Evolutionary conservation across 2,329 filamentous ascomycete genomes (phyloP), one percentile per base, ranked within the genome.

Genomic region (Orbilia quercus): DNA sequence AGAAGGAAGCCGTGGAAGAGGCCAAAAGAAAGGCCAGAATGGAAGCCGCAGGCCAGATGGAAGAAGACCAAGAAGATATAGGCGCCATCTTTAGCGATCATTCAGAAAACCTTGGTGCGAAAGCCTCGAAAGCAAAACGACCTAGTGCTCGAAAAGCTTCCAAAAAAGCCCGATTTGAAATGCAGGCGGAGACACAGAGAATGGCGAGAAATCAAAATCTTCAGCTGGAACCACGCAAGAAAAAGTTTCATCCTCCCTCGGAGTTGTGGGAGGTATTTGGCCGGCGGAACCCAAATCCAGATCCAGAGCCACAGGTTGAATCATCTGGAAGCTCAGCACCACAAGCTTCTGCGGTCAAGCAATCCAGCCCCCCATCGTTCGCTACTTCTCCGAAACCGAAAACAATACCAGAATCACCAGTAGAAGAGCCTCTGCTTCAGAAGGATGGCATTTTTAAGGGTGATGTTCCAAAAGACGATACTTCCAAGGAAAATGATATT

Each of bases 161-260:
- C 82, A 98, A 94, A 82, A 97, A 92, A 81, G 95, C 95, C 0
- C 80, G 97, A 44, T 91, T 97, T 79, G 94, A 98, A 77, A 97
- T 99, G 90, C 90, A 90, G 77, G 87, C 92, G 67, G 95, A 99
- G 81, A 97, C 94, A 0, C 95, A 99, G 82, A 88, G 95, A 28
- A 87, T 99, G 82, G 89, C 87, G 76, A 87, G 95, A 76, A 96
- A 90, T 79, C 91, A 96, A 87, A 94, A 98, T 80, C 85, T 99
- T 53, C 88, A 91, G 0, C 93, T 98, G 80, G 89, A 96, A 79
- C 90, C 91, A 22, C 91, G 89, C 82, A 96, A 92, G 1, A 93
- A 90, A 81, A 98, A 95, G 84, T 96, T 92, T 82, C 90, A 96
- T 20, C 47, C 36, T 5, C 44, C 55, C 12, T 12, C 36, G 7